phyloP scores from a whole-genome alignment of 192 early-diverging fungal species.

The Lunasporangiospora selenospora region DNA sequence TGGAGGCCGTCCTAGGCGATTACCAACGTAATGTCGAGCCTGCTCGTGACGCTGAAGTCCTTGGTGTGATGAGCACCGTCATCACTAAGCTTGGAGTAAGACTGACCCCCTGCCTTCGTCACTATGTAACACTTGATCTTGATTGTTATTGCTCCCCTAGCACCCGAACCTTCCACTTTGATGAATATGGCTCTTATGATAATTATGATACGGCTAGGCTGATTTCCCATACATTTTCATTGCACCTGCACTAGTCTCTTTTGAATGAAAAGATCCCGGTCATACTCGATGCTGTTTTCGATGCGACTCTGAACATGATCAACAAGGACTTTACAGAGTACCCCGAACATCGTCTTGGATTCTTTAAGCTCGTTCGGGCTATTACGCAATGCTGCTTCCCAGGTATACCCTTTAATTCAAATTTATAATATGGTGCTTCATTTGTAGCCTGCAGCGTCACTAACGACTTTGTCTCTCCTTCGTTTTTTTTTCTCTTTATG shows the following conservation, averaged over 20 bases:
- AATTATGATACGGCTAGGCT: too few relatives aligned
- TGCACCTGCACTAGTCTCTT: constrained; percentile 67
- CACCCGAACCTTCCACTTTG: too few relatives aligned
- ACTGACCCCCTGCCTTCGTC: constrained; percentile 39
- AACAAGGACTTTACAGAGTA: constrained; percentile 98
- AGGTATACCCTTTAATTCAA: constrained; percentile 61
- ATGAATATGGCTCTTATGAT: too few relatives aligned
- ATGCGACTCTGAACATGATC: constrained; percentile 98
- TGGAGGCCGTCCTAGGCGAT: constrained; percentile 90
- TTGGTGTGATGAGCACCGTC: constrained; percentile 91
- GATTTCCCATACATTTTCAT: too few relatives aligned
- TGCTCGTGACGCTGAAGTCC: constrained; percentile 94
- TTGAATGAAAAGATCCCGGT: constrained; percentile 85
- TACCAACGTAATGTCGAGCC: constrained; percentile 88
- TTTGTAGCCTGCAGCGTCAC: too few relatives aligned
- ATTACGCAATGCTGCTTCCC: constrained; percentile 94
- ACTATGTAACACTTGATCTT: constrained; percentile 40
- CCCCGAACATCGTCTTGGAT: constrained; percentile 95
- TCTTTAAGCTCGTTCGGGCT: constrained; percentile 92
- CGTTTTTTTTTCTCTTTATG: not conserved
- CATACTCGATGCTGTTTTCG: constrained; percentile 95
- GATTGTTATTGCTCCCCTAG: too few relatives aligned
- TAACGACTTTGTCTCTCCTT: too few relatives aligned
- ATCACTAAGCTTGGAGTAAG: constrained; percentile 79
- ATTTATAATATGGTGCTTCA: not conserved